phyloP scores from a whole-genome alignment of 148 eudicot species.

The Silene uniflora region DNA sequence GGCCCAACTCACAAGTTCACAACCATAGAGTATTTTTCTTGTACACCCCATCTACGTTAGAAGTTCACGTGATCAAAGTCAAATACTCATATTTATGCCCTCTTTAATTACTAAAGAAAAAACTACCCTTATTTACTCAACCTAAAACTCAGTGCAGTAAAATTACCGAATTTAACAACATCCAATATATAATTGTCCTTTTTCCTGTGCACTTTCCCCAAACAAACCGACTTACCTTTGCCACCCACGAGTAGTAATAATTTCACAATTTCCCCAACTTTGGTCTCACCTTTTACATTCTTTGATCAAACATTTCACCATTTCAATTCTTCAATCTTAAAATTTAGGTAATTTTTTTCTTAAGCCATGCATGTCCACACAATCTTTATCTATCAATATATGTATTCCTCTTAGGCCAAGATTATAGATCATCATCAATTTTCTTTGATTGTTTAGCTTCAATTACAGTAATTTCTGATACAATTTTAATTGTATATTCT shows the following conservation, averaged over 20 bases:
- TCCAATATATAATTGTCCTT: too few relatives aligned
- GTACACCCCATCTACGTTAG: too few relatives aligned
- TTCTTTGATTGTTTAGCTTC: background rate
- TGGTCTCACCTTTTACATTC: constrained; percentile 3
- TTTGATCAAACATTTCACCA: background rate
- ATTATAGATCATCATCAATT: background rate
- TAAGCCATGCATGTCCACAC: constrained; percentile 17
- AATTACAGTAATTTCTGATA: background rate
- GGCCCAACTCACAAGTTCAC: too few relatives aligned
- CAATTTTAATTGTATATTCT: background rate
- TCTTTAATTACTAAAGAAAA: too few relatives aligned
- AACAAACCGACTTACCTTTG: background rate
- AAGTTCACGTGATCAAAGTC: too few relatives aligned
- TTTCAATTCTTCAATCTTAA: background rate
- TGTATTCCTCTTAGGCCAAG: background rate
- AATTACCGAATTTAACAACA: background rate
- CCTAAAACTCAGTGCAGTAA: background rate
- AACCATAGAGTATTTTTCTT: too few relatives aligned
- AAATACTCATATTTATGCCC: too few relatives aligned
- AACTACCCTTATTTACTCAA: too few relatives aligned
- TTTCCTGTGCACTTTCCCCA: background rate
- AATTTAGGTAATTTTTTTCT: constrained; percentile 10
- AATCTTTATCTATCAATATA: background rate
- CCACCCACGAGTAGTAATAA: background rate
- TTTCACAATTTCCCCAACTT: background rate